Percentiles rank a stretch among this genome's conserved stretches.
Evolutionary conservation across 441 rosid genomes (phyloP).

Genomic region (Heliophila coronopifolia): DNA sequence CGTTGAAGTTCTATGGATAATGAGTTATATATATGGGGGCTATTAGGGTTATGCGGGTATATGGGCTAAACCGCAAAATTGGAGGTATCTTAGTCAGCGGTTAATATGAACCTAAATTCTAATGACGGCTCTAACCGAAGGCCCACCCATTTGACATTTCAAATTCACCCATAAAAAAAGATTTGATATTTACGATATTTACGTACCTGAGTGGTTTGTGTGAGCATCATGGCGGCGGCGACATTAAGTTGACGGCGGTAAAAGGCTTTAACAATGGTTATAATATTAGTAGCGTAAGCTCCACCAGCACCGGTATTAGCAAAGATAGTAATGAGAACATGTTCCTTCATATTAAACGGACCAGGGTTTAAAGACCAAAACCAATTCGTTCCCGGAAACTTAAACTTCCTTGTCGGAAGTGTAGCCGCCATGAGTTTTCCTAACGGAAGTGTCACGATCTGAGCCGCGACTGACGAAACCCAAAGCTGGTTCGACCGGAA

Average conservation of each 20-base stretch:
- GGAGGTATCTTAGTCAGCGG: too few species aligned
- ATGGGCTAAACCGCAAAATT: too few species aligned
- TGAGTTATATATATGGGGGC: too few species aligned
- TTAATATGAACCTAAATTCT: too few species aligned
- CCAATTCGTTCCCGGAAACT: conserved; percentile 46
- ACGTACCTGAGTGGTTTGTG: conserved; percentile 70
- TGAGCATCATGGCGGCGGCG: conserved; percentile 53
- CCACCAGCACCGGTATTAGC: conserved; percentile 56
- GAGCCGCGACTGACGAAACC: conserved; percentile 48
- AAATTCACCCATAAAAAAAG: too few species aligned
- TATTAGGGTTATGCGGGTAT: too few species aligned
- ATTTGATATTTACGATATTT: background rate
- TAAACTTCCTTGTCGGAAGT: conserved; percentile 34
- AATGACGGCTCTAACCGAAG: too few species aligned
- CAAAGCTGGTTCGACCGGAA: conserved; percentile 54
- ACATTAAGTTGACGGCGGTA: conserved; percentile 42
- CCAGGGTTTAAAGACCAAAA: conserved; percentile 68
- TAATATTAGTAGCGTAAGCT: conserved; percentile 48
- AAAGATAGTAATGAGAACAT: conserved; percentile 59
- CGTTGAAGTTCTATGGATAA: too few species aligned
- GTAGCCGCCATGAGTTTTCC: conserved; percentile 72
- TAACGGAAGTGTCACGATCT: conserved; percentile 54
- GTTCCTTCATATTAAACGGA: conserved; percentile 67
- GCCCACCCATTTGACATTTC: too few species aligned
- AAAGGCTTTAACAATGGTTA: conserved; percentile 58